phyloP scores from a whole-genome alignment of 768 basidiomycete species.

The Symmetrospora coprosmae region DNA sequence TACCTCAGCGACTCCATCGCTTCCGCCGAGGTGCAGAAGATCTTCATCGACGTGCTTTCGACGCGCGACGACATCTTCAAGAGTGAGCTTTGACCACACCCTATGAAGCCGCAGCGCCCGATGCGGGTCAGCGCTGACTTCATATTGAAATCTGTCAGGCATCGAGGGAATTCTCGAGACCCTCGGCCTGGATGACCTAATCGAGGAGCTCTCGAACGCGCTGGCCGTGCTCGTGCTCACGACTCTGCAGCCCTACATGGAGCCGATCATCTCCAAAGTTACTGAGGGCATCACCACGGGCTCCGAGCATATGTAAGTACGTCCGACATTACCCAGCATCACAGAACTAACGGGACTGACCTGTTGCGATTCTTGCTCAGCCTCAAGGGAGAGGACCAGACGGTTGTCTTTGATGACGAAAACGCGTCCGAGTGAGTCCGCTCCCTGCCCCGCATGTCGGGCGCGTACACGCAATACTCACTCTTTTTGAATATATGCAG shows the following conservation, averaged over 20 bases:
- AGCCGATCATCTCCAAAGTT: conserved; percentile 58
- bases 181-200: conserved; percentile 56
- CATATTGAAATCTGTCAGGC: neutral
- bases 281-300: conserved; percentile 50
- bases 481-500: neutral
- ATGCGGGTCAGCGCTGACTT: neutral
- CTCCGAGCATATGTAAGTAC: conserved; percentile 61
- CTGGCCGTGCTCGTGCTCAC: conserved; percentile 61
- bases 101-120: neutral
- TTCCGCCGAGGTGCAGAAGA: conserved; percentile 1
- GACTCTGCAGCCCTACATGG: conserved; percentile 71
- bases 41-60: conserved; percentile 9
- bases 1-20: neutral
- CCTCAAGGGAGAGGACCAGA: conserved; percentile 7
- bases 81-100: too few species aligned
- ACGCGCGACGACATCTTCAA: conserved; percentile 17
- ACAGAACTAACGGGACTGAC: conserved; percentile 52
- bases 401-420: conserved; percentile 61
- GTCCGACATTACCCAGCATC: too few species aligned
- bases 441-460: conserved; percentile 36
- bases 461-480: conserved; percentile 3
- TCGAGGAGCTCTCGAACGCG: conserved; percentile 65
- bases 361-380: too few species aligned
- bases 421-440: conserved; percentile 44
- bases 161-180: conserved; percentile 43